Conservation (phyloP, 495 filamentous ascomycete genomes). For the Aspergillus hancockii region DNA sequence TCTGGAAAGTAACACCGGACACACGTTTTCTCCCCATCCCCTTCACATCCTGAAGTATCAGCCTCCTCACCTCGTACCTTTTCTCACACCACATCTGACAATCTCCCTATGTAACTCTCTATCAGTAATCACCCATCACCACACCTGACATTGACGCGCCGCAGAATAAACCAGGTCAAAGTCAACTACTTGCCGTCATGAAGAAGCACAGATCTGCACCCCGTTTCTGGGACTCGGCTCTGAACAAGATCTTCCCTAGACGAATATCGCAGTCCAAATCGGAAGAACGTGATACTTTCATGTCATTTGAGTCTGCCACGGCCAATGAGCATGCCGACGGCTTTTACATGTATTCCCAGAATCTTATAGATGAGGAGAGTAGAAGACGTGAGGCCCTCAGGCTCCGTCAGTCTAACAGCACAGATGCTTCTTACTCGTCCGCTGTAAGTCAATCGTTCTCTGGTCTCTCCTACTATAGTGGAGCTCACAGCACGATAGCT, state of each 20-base stretch:
- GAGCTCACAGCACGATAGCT: conserved; percentile 13
- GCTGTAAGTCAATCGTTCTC: conserved; percentile 23
- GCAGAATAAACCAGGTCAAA: background rate
- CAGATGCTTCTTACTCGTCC: conserved; percentile 20
- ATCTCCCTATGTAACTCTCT: background rate
- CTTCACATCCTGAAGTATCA: background rate
- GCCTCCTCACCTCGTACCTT: background rate
- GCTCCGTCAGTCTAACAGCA: conserved; percentile 20
- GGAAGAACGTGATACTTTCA: background rate
- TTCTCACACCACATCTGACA: background rate
- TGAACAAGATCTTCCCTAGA: conserved; percentile 21
- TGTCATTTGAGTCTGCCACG: conserved; percentile 3
- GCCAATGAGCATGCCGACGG: conserved; percentile 21
- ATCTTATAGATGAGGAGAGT: conserved; percentile 21
- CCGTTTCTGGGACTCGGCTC: conserved; percentile 19
- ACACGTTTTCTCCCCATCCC: no score
- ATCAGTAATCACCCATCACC: no score
- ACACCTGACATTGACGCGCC: background rate
- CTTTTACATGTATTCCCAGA: conserved; percentile 30
- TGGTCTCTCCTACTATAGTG: background rate
- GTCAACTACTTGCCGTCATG: conserved; percentile 7
- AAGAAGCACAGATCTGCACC: conserved; percentile 16
- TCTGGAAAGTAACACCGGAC: no score
- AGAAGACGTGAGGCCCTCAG: conserved; percentile 6
- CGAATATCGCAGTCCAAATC: conserved; percentile 10